These are phyloP conservation scores for Plantago ovata DNA, from an alignment of 257 asterid genomes.

Conservation along the genomic window DNA sequence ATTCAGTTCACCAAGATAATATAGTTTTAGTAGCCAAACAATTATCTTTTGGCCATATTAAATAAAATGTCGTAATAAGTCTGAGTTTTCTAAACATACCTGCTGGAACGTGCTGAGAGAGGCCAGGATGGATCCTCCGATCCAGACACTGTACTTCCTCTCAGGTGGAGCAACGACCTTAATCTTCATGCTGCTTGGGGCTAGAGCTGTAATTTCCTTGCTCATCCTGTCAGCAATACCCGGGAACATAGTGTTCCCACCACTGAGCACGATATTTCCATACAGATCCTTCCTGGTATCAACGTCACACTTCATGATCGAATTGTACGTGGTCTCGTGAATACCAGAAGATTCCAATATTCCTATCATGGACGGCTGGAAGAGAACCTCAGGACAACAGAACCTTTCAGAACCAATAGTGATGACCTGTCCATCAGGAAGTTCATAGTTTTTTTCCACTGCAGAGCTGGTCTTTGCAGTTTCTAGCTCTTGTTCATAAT, in stretches of 20 bases:
- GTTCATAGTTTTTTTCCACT: constrained; percentile 49
- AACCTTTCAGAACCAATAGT: constrained; percentile 49
- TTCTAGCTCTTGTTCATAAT: constrained; percentile 47
- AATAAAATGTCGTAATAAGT: constrained; percentile 54
- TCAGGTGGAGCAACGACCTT: constrained; percentile 55
- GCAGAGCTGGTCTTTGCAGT: constrained; percentile 50
- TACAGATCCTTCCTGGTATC: constrained; percentile 57
- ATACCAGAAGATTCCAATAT: constrained; percentile 56
- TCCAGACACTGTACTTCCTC: constrained; percentile 54
- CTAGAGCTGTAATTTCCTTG: constrained; percentile 48
- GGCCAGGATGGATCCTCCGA: constrained; percentile 53
- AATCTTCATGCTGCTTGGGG: constrained; percentile 59
- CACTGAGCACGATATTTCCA: constrained; percentile 50
- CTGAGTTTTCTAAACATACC: too few species aligned
- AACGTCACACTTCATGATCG: constrained; percentile 53
- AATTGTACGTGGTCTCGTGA: constrained; percentile 46
- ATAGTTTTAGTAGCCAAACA: too few species aligned
- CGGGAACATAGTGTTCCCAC: constrained; percentile 49
- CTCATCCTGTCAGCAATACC: constrained; percentile 57
- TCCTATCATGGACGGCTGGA: constrained; percentile 54
- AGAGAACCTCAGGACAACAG: constrained; percentile 52
- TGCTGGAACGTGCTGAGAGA: constrained; percentile 64
- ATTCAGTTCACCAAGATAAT: too few species aligned
- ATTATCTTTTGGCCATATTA: constrained; percentile 32
- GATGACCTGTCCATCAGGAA: constrained; percentile 54